Evolutionary conservation across 2,329 filamentous ascomycete genomes (phyloP), one percentile per base, ranked within the genome.

Genomic region (Berkeleyomyces rouxiae): DNA sequence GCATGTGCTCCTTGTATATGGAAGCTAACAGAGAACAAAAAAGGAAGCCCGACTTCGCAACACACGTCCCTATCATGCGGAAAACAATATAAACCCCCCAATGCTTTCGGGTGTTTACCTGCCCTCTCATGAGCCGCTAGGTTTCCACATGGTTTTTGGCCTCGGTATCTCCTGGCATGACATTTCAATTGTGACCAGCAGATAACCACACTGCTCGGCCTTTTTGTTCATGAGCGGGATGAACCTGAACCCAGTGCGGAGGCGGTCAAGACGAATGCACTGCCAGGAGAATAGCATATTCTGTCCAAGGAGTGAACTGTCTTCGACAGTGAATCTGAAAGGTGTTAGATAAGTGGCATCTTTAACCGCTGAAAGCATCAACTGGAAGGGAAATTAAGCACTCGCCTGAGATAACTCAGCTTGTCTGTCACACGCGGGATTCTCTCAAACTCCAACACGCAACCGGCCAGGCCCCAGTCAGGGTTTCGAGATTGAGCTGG

Each of bases 381-480:
- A 23, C 23, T 23, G 23, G 23, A 51, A 33, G 36, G 10, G 9
- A 61, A 36, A 60, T 39, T 53, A 65, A 47, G 63, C 6, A 33
- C 68, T 77, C 73, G 90, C 86, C 84, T 81, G 40, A 90, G 73
- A 70, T 90, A 90, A 68, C 83, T 87, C 67, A 90, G 76, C 67
- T 86, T 80, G 69, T 87, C 83, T 11, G 87, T 78, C 9, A 89
- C 78, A 59, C 79, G 78, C 61, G 76, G 74, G 55, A 84, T 74
- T 42, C 78, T 77, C 43, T 74, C 73, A 70, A 89, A 90, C 16
- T 77, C 73, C 55, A 90, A 70, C n/a, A 73, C 73, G 63, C 79
- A 77, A 3, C 79, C 80, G 36, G 71, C 67, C 4, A 67, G 66
- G 2, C 78, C 79, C 71, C 87, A 90, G 67, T 84, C 79, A 0